Percentiles rank a stretch among this genome's conserved stretches.
Evolutionary conservation across 305 asterid genomes (phyloP).

Genomic region (Coffea humblotiana): DNA sequence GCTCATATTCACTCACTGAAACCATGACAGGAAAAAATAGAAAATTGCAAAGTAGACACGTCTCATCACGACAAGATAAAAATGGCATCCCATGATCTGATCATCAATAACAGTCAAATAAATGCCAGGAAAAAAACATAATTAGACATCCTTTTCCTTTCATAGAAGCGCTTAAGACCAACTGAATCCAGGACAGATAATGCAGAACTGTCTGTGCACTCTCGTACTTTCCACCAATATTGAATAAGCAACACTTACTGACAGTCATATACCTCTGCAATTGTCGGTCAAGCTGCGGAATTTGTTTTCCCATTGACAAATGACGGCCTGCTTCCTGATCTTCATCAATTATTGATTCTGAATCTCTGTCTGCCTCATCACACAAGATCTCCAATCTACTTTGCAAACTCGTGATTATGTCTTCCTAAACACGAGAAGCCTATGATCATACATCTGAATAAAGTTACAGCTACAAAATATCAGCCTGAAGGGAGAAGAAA

Average conservation of each 20-base stretch:
- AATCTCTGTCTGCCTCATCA: slow-evolving; percentile 76
- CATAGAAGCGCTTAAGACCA: background rate
- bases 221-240: background rate
- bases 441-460: slow-evolving; percentile 25
- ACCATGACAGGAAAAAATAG: background rate
- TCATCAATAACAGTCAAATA: background rate
- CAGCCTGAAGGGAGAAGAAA: background rate
- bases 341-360: slow-evolving; percentile 39
- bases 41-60: background rate
- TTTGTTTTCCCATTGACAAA: slow-evolving; percentile 37
- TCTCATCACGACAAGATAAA: background rate
- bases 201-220: background rate
- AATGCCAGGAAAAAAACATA: background rate
- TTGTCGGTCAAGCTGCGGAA: slow-evolving; percentile 51
- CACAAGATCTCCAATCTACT: slow-evolving; percentile 84
- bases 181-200: slow-evolving; percentile 1
- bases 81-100: background rate
- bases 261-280: slow-evolving; percentile 48
- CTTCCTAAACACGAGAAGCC: slow-evolving; percentile 60
- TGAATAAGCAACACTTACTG: background rate
- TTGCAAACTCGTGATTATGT: slow-evolving; percentile 73
- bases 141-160: background rate
- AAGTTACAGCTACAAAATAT: slow-evolving; percentile 19
- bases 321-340: slow-evolving; percentile 38
- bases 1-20: background rate